Conservation (phyloP, 2,329 filamentous ascomycete genomes). For the Cytospora piceicola region DNA sequence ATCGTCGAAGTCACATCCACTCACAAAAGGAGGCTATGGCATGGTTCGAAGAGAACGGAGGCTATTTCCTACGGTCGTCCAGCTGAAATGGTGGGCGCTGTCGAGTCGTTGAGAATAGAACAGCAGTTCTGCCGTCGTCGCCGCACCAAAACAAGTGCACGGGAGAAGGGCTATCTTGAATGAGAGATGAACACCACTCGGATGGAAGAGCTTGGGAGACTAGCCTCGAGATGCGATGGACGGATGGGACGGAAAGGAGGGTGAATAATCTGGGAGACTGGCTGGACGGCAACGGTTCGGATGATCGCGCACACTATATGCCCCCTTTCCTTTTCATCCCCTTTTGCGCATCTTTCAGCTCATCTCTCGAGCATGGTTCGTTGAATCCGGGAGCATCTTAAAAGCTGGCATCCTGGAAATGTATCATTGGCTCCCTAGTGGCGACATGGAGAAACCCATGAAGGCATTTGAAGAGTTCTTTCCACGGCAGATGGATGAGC, state of each 20-base stretch:
- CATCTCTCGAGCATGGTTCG: not conserved
- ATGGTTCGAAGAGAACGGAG: not conserved
- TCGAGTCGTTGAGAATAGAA: not conserved
- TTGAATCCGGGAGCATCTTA: not conserved
- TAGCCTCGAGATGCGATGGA: not conserved
- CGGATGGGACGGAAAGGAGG: not conserved
- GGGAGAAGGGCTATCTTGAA: not conserved
- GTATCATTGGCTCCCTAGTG: not conserved
- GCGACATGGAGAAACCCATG: not conserved
- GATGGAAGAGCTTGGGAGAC: not conserved
- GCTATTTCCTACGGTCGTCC: not conserved
- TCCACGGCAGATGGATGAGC: not conserved
- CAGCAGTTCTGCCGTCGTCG: not conserved
- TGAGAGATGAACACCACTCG: not conserved
- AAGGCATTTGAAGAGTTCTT: not conserved
- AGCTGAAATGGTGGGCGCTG: not conserved
- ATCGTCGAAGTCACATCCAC: too few species aligned
- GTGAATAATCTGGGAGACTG: slow-evolving; percentile 1
- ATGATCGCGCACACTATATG: slow-evolving; percentile 5
- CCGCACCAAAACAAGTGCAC: not conserved
- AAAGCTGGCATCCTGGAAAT: not conserved
- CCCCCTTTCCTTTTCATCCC: not conserved
- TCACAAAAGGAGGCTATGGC: not conserved
- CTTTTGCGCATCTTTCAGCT: not conserved
- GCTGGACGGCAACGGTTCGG: not conserved